Conservation (phyloP, 176 grass and related monocot species). For the Avena sativa region DNA sequence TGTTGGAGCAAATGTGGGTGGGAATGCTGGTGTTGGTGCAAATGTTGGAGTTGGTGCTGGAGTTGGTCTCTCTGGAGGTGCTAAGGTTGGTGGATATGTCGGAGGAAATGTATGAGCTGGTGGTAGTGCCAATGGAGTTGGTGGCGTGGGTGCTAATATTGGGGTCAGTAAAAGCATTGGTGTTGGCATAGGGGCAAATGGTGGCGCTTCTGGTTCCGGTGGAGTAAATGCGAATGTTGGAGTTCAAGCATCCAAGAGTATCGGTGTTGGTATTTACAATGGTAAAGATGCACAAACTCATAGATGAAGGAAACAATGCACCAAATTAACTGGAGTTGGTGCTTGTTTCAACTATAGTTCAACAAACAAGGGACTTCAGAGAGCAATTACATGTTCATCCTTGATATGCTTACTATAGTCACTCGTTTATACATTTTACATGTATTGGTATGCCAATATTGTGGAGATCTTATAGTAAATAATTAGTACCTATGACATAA, state of each 20-base stretch:
- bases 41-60: too few species aligned
- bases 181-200: background rate
- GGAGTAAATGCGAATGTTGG: background rate
- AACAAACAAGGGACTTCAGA: background rate
- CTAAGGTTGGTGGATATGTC: too few species aligned
- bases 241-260: conserved; percentile 6
- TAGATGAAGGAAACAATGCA: background rate
- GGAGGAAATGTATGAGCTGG: too few species aligned
- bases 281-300: background rate
- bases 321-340: background rate
- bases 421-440: background rate
- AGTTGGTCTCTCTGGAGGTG: too few species aligned
- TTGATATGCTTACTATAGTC: background rate
- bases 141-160: background rate
- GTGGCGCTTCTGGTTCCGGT: background rate
- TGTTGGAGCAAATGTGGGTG: background rate
- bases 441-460: background rate
- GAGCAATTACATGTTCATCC: background rate
- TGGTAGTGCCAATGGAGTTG: background rate
- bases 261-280: background rate
- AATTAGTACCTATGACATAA: background rate
- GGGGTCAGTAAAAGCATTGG: background rate
- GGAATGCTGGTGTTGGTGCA: too few species aligned
- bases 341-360: background rate
- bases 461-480: background rate